Evolutionary conservation across 768 basidiomycete species (phyloP), one percentile per base, ranked within the genome.

Genomic region (Boletus vermiculosoides): DNA sequence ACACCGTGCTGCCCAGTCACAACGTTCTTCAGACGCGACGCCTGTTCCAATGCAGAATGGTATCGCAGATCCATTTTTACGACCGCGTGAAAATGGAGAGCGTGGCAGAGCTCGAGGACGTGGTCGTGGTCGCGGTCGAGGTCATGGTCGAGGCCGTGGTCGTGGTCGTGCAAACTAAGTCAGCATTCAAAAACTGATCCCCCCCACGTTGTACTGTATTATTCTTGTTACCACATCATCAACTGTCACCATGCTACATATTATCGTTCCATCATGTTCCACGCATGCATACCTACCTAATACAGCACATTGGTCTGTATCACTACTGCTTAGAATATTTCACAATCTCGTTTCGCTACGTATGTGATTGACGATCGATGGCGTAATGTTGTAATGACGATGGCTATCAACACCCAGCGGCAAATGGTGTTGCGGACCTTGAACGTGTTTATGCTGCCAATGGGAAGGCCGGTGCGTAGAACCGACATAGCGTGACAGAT

Each of bases 121-220:
- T 37, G 77, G 79, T 12, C 70, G 76, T 30, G 77, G 77, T 8
- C 68, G 76, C 10, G 77, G 76, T 7, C 67, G 71, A 47, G 76
- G 73, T 36, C 67, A 68, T 15, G 73, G 76, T 42, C 74, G 76
- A 25, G 76, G 73, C 9, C 67, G 72, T 39, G 74, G 73, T 48
- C 73, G 73, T 47, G 74, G 76, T 22, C 71, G 69, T 33, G 71
- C 72, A 28, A 63, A 67, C 44, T 71, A 70, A 42, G 55, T 45
- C 56, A 28, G 50, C 41, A 49, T 50, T 40, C 48, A 33, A 49
- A 25, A 28, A 36, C 23, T 45, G 50, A 61, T 55, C 18, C 44
- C 30, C 62, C 25, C 45, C 57, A 63, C 68, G 60, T 62, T 68
- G 60, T 40, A 56, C 39, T 53, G 44, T 58, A 56, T 56, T 41